A percentile compares a stretch with the other conserved stretches of the same genome.
phyloP scores from a whole-genome alignment of 805 yeast species.

The Ogataea corticis region DNA sequence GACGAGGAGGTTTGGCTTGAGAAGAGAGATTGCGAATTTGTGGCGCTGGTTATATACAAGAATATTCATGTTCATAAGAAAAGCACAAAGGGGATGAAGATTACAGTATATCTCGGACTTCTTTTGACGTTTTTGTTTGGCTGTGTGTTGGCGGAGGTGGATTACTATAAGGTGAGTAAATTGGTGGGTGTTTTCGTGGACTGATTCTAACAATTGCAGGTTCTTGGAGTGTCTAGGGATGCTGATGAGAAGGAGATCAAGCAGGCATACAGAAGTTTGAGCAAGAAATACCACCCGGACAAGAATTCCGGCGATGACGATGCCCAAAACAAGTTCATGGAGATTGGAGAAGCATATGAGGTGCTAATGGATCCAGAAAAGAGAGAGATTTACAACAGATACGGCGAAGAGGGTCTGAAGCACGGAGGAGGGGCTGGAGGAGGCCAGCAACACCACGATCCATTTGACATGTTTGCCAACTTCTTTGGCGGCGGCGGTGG shows the following conservation, averaged over 20 bases:
- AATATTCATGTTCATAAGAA: background rate
- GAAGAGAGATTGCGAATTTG: background rate
- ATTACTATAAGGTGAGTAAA: slow-evolving; percentile 37
- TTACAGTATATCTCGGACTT: slow-evolving; percentile 7
- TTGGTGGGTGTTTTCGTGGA: background rate
- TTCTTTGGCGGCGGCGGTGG: slow-evolving; percentile 49
- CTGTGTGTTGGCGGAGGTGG: slow-evolving; percentile 37
- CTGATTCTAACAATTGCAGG: slow-evolving; percentile 22
- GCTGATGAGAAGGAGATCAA: slow-evolving; percentile 84
- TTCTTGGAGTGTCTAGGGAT: slow-evolving; percentile 66
- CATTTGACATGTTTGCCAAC: slow-evolving; percentile 60
- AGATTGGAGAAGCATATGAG: slow-evolving; percentile 92
- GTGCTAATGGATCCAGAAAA: slow-evolving; percentile 73
- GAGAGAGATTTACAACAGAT: slow-evolving; percentile 65
- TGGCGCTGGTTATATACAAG: background rate
- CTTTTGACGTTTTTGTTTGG: slow-evolving; percentile 3
- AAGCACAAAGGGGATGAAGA: background rate
- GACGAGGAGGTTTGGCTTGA: background rate
- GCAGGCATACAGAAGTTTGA: slow-evolving; percentile 76
- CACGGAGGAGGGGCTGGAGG: slow-evolving; percentile 49
- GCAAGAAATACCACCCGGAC: slow-evolving; percentile 92
- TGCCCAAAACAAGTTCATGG: slow-evolving; percentile 84
- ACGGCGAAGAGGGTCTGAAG: slow-evolving; percentile 74
- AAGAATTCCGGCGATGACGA: slow-evolving; percentile 81
- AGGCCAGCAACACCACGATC: slow-evolving; percentile 32